Percentiles rank a stretch among this genome's conserved stretches.
These are phyloP conservation scores for Avena atlantica DNA, from an alignment of 176 grass and related monocot genomes.

Conservation along the genomic window DNA sequence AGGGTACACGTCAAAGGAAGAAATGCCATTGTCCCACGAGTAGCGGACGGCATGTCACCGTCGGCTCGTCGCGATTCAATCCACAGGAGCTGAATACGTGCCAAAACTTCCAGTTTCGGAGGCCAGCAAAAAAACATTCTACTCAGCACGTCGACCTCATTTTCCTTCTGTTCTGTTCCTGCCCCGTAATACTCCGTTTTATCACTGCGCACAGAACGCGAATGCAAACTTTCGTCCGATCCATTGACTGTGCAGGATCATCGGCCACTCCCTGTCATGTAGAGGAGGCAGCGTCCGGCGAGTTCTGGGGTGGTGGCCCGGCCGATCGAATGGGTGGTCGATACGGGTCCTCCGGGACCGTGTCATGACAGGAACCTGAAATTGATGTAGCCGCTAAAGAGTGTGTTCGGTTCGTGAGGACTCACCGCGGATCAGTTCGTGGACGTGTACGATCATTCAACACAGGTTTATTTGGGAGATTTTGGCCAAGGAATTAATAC, in stretches of 20 bases:
- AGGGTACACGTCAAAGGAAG: not conserved
- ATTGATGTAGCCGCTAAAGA: too few relatives aligned
- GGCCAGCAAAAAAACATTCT: conserved; percentile 33
- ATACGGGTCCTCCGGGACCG: too few relatives aligned
- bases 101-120: not conserved
- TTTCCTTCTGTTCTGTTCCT: not conserved
- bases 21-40: not conserved
- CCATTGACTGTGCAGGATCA: not conserved
- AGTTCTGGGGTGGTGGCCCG: too few relatives aligned
- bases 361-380: too few relatives aligned
- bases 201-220: not conserved
- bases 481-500: not conserved
- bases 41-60: not conserved
- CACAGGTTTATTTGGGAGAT: not conserved
- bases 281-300: too few relatives aligned
- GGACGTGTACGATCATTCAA: not conserved
- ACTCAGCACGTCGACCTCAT: not conserved
- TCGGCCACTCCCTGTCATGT: too few relatives aligned
- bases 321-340: too few relatives aligned
- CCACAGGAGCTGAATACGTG: conserved; percentile 38
- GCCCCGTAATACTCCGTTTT: not conserved
- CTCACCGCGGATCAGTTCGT: too few relatives aligned
- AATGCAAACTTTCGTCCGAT: not conserved
- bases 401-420: too few relatives aligned
- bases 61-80: conserved; percentile 10